Conservation (phyloP, 169 alveolate species). For the Babesia ovata region DNA sequence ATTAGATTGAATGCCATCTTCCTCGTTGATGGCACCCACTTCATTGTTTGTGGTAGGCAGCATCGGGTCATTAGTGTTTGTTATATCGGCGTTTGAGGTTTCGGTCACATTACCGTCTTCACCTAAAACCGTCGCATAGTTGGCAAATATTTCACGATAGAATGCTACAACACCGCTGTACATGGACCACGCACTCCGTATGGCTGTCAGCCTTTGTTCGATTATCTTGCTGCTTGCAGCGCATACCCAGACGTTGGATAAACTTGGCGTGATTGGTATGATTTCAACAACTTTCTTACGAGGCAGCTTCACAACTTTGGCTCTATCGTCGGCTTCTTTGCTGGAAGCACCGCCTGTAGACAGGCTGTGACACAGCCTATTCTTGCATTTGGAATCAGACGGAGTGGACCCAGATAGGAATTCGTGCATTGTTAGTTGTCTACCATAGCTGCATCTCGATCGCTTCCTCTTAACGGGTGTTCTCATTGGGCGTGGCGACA, state of each 20-base stretch:
- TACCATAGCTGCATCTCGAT: background rate
- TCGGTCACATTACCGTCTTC: background rate
- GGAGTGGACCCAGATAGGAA: background rate
- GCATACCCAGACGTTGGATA: constrained; percentile 18
- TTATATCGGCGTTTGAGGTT: no score
- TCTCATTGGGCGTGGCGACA: background rate
- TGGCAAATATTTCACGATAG: constrained; percentile 18
- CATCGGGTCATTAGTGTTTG: no score
- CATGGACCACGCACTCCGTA: constrained; percentile 9
- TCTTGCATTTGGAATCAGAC: background rate
- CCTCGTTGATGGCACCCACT: no score
- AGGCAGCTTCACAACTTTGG: background rate
- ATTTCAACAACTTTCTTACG: background rate
- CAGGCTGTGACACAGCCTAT: no score
- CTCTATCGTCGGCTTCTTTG: no score
- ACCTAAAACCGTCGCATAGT: constrained; percentile 9
- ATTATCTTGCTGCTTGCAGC: constrained; percentile 1
- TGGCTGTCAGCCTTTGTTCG: constrained; percentile 12
- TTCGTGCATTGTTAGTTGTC: constrained; percentile 10
- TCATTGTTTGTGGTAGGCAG: no score
- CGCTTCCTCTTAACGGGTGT: constrained; percentile 15
- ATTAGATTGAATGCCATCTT: no score
- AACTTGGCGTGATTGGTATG: background rate
- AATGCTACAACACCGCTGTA: constrained; percentile 15
- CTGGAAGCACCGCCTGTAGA: no score